phyloP scores from a whole-genome alignment of 495 filamentous ascomycete genomes.

The Glonium stellatum region DNA sequence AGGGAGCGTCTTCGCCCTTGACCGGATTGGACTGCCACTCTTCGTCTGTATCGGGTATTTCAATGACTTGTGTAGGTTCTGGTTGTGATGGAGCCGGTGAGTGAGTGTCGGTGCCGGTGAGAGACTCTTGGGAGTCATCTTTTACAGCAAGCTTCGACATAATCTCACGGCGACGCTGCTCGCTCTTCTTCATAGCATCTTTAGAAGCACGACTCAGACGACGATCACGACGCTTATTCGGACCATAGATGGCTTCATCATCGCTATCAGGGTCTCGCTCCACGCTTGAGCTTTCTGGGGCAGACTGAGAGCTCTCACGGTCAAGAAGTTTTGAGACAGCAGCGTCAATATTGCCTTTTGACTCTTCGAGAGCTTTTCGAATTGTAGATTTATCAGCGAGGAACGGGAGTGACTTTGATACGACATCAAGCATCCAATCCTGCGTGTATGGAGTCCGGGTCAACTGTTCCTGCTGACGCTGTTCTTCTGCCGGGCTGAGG shows the following conservation, averaged over 20 bases:
- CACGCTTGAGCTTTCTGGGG: constrained; percentile 39
- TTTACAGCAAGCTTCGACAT: neutral
- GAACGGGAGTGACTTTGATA: constrained; percentile 51
- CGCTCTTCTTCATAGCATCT: constrained; percentile 13
- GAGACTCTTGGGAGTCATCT: constrained; percentile 1
- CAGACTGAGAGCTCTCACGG: constrained; percentile 36
- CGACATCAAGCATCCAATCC: constrained; percentile 58
- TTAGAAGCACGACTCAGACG: constrained; percentile 35
- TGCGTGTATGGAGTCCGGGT: neutral
- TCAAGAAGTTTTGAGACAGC: constrained; percentile 54
- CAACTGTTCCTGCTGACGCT: neutral
- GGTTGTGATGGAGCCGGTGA: neutral
- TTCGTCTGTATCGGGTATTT: neutral
- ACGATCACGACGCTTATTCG: constrained; percentile 46
- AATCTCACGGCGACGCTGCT: constrained; percentile 7
- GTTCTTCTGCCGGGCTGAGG: neutral
- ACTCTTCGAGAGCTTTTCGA: constrained; percentile 51
- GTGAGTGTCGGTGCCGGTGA: neutral
- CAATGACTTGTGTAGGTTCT: neutral
- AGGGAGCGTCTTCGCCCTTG: neutral
- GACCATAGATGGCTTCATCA: constrained; percentile 36
- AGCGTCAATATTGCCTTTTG: constrained; percentile 53
- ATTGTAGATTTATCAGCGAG: constrained; percentile 49
- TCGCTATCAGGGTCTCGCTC: constrained; percentile 45
- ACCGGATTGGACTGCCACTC: neutral